Base-by-base conservation (phyloP, 116 monocot genomes). In the Posidonia oceanica region DNA sequence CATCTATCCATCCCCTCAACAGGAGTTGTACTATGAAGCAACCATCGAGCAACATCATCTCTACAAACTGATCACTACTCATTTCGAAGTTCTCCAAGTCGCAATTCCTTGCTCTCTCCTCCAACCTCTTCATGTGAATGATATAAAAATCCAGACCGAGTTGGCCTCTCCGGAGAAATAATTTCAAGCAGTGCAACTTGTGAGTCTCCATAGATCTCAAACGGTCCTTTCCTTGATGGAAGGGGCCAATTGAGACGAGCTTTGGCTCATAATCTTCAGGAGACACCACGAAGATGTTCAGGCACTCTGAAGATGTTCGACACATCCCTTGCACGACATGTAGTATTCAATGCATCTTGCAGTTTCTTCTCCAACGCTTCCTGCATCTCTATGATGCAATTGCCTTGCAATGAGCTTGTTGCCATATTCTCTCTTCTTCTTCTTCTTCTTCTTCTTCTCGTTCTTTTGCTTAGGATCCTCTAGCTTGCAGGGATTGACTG, bases 1-100 rank as follows among this genome's bases (percentile, higher is more conserved):
- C 14, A 16, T 56, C 55, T 0, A n/a, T n/a, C 0, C 55, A n/a
- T 56, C n/a, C n/a, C n/a, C n/a, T 56, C 4, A 56, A 18, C 29
- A 62, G 1, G 23, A 62, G 12, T 5, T 62, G 3, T 3, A 62
- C 4, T 11, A 62, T 62, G 29, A 62, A 62, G 20, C 62, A 62
- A 36, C 62, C 62, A 18, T 62, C 62, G 10, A 62, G 23, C 7
- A 62, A 2, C 62, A 62, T 22, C 62, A 62, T 62, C 62, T 62
- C 11, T 17, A 37, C 7, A 8, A 62, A 62, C n/a, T 62, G n/a
- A 4, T 36, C 29, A 3, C 22, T 13, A 62, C 7, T 14, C 29
- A 62, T 62, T 1, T 62, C 0, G 62, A 22, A 29, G 14, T 11
- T 13, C 20, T 37, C 62, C 22, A 0, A 29, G 15, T 62, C 22